Evolutionary conservation across 768 basidiomycete species (phyloP).

Genomic region (Pilatotrama ljubarskyi): DNA sequence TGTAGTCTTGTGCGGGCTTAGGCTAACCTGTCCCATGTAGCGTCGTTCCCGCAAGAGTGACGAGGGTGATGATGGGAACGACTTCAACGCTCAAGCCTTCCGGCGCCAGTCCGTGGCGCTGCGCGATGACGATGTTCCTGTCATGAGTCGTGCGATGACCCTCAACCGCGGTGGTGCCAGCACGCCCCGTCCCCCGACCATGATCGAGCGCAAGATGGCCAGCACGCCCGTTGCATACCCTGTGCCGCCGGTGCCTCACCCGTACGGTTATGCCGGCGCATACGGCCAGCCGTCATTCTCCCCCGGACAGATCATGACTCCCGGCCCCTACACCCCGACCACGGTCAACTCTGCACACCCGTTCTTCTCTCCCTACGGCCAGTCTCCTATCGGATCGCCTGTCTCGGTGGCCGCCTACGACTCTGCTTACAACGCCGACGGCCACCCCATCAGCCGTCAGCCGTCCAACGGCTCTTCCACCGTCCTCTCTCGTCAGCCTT

Average conservation of each 20-base stretch:
- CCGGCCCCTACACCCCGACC: constrained; percentile 23
- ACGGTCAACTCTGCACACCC: constrained; percentile 38
- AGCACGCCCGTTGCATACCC: constrained; percentile 16
- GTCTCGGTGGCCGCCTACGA: constrained; percentile 30
- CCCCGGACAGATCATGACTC: constrained; percentile 36
- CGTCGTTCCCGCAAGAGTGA: constrained; percentile 26
- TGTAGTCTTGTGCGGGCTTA: not conserved
- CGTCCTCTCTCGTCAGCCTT: constrained; percentile 25
- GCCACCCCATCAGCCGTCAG: constrained; percentile 26
- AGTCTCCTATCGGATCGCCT: constrained; percentile 39
- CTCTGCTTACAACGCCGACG: constrained; percentile 30
- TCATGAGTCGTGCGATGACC: constrained; percentile 37
- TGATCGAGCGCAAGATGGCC: constrained; percentile 52
- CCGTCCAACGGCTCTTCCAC: constrained; percentile 16
- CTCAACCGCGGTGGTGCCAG: constrained; percentile 31
- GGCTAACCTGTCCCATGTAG: constrained; percentile 3
- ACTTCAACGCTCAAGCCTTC: constrained; percentile 59
- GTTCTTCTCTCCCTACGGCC: constrained; percentile 40
- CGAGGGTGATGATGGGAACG: constrained; percentile 38
- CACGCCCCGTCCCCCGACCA: constrained; percentile 55
- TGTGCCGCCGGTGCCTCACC: not conserved
- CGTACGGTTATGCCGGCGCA: constrained; percentile 11
- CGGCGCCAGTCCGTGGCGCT: constrained; percentile 64
- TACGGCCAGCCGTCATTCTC: constrained; percentile 33
- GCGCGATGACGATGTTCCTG: constrained; percentile 42